Base-by-base conservation (phyloP, 176 grass and related monocot species). In the Lolium rigidum region DNA sequence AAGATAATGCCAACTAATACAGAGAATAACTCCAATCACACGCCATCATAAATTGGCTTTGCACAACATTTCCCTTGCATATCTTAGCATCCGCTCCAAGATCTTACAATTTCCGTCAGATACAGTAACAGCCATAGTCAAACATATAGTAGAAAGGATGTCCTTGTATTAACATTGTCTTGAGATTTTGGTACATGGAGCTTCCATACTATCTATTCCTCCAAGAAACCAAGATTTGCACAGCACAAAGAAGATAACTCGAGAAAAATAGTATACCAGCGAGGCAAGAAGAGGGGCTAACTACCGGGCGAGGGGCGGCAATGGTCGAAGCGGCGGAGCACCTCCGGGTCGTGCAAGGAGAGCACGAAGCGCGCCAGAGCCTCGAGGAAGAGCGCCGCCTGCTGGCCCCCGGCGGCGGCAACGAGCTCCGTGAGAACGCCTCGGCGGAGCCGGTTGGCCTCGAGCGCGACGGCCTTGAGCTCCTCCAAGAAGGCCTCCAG, bases 321-420 rank as follows among this genome's bases (percentile, higher is more conserved):
- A 58, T 90, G 91, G 21, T 90, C 85, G 82, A 93, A 93, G 72
- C 83, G 64, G 70, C 82, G 87, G 65, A 90, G 88, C 78, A 93
- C 82, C 62, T 88, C 91, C 26, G 91, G 88, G 58, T 93, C 88
- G 65, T 90, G 82, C 88, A 93, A 65, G 26, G 85, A 86, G 48
- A 93, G 78, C 72, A 93, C 91, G 73, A 93, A 93, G n/a, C 86
- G 82, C 20, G 88, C 81, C 17, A 93, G 85, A 14, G 82, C 78
- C 66, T 93, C 88, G 56, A 93, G 91, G 73, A 85, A 93, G 77
- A 90, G 91, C 55, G 85, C 88, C 39, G 88, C 91, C 82, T 93
- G 85, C 58, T 90, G 85, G 1, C 88, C 91, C 28, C 86, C 85
- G 12, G 88, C 77, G 20, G 85, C 91, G n/a, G 85, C 91, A 41